phyloP scores from a whole-genome alignment of 2,329 filamentous ascomycete genomes.

The Talaromyces marneffei region DNA sequence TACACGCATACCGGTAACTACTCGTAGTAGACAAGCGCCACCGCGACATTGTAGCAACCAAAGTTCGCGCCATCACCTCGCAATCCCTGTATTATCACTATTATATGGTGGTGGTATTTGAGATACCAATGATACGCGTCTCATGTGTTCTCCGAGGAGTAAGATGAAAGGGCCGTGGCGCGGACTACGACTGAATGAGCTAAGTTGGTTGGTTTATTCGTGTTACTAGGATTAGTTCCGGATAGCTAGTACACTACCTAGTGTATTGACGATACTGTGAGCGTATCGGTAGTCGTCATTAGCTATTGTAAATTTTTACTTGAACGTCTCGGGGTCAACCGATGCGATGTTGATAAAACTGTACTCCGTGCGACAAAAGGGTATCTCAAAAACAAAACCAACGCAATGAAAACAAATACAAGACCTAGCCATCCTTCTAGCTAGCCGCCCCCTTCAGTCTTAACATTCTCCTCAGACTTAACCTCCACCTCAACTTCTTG shows the following conservation, averaged over 20 bases:
- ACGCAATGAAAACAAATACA: not conserved
- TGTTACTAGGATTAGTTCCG: not conserved
- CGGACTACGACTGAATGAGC: not conserved
- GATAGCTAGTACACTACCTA: not conserved
- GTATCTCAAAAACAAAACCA: not conserved
- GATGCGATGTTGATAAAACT: not conserved
- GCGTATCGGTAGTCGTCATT: too few relatives aligned
- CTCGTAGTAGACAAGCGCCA: not conserved
- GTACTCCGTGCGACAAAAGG: not conserved
- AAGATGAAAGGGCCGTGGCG: not conserved
- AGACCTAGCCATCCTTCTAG: not conserved
- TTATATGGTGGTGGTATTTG: not conserved
- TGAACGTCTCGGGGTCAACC: not conserved
- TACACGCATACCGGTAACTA: not conserved
- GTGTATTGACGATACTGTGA: not conserved
- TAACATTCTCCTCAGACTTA: not conserved
- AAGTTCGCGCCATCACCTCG: not conserved
- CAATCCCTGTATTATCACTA: not conserved
- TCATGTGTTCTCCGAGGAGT: not conserved
- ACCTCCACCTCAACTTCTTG: not conserved
- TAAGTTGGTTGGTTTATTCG: not conserved
- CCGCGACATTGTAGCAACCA: not conserved
- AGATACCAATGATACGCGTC: not conserved
- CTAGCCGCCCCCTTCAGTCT: not conserved
- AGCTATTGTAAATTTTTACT: not conserved